Percentiles rank a stretch among this genome's conserved stretches.
Evolutionary conservation across 139 green algal genomes (phyloP).

Genomic region (Limnomonas spitsbergensis): DNA sequence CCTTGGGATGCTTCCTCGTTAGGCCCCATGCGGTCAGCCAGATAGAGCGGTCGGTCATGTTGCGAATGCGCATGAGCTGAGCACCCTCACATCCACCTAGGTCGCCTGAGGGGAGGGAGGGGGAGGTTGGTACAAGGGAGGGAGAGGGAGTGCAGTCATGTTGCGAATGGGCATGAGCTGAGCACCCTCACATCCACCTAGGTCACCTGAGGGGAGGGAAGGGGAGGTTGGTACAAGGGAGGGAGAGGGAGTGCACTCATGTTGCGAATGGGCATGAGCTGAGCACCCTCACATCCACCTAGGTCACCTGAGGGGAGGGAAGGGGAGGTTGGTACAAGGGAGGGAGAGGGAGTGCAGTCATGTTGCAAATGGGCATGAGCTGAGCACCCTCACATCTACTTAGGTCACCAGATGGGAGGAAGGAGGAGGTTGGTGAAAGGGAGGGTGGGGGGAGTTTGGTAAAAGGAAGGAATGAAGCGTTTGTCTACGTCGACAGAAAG

Average conservation of each 20-base stretch:
- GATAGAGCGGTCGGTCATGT: conserved; percentile 19
- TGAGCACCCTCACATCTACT: conserved; percentile 41
- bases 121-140: too few species aligned
- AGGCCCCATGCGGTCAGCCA: conserved; percentile 47
- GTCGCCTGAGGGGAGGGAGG: conserved; percentile 36
- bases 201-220: conserved; percentile 36
- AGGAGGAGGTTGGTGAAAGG: too few species aligned
- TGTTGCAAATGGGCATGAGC: conserved; percentile 41
- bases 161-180: conserved; percentile 45
- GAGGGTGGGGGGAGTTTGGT: too few species aligned
- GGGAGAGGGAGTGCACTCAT: conserved; percentile 11
- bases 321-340: too few species aligned
- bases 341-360: conserved; percentile 15
- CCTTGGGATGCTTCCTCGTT: conserved; percentile 40
- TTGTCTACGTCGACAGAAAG: too few species aligned
- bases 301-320: conserved; percentile 39
- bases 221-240: too few species aligned
- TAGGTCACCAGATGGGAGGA: conserved; percentile 36
- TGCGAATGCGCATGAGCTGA: conserved; percentile 43
- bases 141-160: conserved; percentile 14
- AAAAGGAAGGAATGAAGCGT: too few species aligned
- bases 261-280: conserved; percentile 45
- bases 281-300: conserved; percentile 39
- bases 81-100: conserved; percentile 43
- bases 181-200: conserved; percentile 42